Base-by-base conservation (phyloP, 2,329 filamentous ascomycete genomes). In the Trichoderma koningiopsis region DNA sequence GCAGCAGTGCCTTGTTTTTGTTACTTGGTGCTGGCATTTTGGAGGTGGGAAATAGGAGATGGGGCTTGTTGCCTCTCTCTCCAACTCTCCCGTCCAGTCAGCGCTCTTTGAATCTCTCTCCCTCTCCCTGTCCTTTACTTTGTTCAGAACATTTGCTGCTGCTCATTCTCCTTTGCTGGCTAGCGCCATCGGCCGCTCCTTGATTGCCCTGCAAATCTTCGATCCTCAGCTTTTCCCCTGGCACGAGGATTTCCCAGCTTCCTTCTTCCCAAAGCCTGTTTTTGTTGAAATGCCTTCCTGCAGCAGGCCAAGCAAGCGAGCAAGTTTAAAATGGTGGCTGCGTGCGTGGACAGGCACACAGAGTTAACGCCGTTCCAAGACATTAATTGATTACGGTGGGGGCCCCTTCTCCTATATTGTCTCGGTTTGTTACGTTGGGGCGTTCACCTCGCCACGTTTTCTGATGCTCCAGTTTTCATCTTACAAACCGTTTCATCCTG, bases 151-250 rank as follows among this genome's bases (percentile, higher is more conserved):
- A 33, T 11, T 33, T 14, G 33, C 29, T 11, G 43, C 43, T 52
- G 68, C 63, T 58, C 55, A 31, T 27, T 57, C 37, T 55, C 66
- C 27, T 61, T 31, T 60, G 43, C 8, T 55, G 63, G 70, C 56
- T 72, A 71, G 72, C 72, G 70, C 59, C 66, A 68, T 72, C 68
- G 70, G 68, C 58, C 22, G 60, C 69, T 70, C 68, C 72, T 73
- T 64, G 72, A 73, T 73, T 62, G 49, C 62, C 66, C 69, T 72
- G 68, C 70, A 55, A 73, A 72, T 69, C 35, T 69, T 68, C 72
- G 72, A 73, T 73, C 55, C 58, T 52, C 40, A 68, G 65, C 33
- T 35, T 35, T 13, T 4, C 37, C 64, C 64, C 63, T 69, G 64
- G 29, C 53, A 37, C 35, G 43, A 33, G n/a, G 43, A n/a, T 33